These are phyloP conservation scores for Malassezia sp. DNA, from an alignment of 1,284 basidiomycete species.

Conservation along the genomic window DNA sequence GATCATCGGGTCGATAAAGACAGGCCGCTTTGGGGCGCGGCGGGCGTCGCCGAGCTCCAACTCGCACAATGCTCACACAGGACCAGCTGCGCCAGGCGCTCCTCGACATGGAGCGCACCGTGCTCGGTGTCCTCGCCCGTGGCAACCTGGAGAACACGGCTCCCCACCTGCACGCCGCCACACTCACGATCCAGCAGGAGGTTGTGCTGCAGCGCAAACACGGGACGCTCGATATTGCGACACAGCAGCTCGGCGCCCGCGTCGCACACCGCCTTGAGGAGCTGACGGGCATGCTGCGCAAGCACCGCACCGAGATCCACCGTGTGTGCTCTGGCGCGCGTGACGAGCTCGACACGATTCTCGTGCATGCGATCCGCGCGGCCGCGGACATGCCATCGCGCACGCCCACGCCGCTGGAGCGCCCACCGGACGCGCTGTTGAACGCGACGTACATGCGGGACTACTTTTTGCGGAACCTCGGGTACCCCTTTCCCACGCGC, in stretches of 20 bases:
- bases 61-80: conserved; percentile 3
- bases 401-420: too few species aligned
- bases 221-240: not conserved
- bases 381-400: too few species aligned
- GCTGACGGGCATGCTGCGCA: not conserved
- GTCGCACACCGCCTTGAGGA: conserved; percentile 7
- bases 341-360: not conserved
- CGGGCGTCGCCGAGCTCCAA: too few species aligned
- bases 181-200: not conserved
- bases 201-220: not conserved
- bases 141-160: not conserved
- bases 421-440: conserved; percentile 12
- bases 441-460: conserved; percentile 27
- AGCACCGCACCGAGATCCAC: conserved; percentile 4
- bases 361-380: not conserved
- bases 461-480: conserved; percentile 29
- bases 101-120: conserved; percentile 5
- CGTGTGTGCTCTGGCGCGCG: not conserved
- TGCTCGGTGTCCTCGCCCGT: conserved; percentile 5
- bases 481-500: conserved; percentile 28
- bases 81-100: conserved; percentile 5
- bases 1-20: too few species aligned
- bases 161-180: not conserved
- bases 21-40: too few species aligned
- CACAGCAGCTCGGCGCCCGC: conserved; percentile 6